Base-by-base conservation (phyloP, 495 filamentous ascomycete species). In the Aspergillus ostianus region DNA sequence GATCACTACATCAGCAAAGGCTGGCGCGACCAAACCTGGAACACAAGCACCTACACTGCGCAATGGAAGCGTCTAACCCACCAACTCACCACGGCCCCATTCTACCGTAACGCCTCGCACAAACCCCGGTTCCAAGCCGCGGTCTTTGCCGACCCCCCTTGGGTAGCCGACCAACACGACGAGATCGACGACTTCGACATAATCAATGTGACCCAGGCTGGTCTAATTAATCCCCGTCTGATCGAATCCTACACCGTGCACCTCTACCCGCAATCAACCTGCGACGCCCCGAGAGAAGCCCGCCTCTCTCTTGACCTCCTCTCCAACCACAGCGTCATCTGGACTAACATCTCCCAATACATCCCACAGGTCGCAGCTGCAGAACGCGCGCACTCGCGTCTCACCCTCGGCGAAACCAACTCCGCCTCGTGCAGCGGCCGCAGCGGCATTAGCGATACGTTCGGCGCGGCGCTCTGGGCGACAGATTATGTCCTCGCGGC, bases 321-420 rank as follows among this genome's bases (percentile, higher is more conserved):
- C 13, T 59, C 57, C 3, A 29, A 59, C 21, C 57, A 59, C 19
- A 12, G 21, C 1, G 57, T 59, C 36, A 23, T 59, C 18, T 53
- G 57, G 53, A 51, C 49, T 46, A 69, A 73, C 59, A 30, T 73
- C n/a, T 68, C 64, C 12, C 64, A 67, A 29, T 73, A 61, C 57
- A 56, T 44, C 8, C 65, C 62, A 2, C 63, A 72, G 29, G 60
- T 62, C 18, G 62, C 58, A 0, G 69, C 68, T 0, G 73, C 74
- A 0, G 64, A 69, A 17, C 54, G 44, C 0, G 70, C 70, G 0
- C 69, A 66, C 2, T 54, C 59, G 13, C 64, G 62, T 2, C 66
- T 75, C 4, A 67, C 75, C 8, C 69, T 75, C 66, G 74, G 74
- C 45, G 74, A 77, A 57, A 77, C 74, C 0, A 72, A 73, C 54